Conservation (phyloP, 345 rosid species). For the Hevea brasiliensis region DNA sequence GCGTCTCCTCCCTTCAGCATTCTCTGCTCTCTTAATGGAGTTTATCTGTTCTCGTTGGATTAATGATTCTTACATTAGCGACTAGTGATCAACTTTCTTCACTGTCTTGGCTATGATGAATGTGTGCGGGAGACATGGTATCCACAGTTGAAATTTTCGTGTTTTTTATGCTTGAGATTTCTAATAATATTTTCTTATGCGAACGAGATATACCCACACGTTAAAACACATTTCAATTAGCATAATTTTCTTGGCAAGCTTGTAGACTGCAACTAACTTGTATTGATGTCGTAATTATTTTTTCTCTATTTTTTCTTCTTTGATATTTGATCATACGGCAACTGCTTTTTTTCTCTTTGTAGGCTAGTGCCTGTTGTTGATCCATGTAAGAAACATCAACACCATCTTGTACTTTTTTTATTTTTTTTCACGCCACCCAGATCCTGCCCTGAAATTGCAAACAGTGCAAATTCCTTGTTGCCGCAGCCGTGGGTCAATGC, state of each 20-base stretch:
- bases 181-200: too few relatives aligned
- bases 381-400: constrained; percentile 58
- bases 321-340: constrained; percentile 2
- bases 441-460: constrained; percentile 68
- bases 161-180: too few relatives aligned
- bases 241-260: background rate
- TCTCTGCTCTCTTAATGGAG: too few relatives aligned
- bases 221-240: background rate
- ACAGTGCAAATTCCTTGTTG: constrained; percentile 89
- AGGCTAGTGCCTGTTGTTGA: constrained; percentile 17
- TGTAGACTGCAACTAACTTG: background rate
- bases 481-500: constrained; percentile 78
- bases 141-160: too few relatives aligned
- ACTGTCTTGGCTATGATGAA: too few relatives aligned
- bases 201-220: too few relatives aligned
- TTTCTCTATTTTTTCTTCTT: background rate
- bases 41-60: too few relatives aligned
- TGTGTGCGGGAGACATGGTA: too few relatives aligned
- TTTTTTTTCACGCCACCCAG: constrained; percentile 65
- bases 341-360: background rate
- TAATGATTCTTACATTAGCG: too few relatives aligned
- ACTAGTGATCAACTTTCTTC: too few relatives aligned
- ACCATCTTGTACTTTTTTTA: constrained; percentile 32
- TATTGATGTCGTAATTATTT: background rate
- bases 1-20: too few relatives aligned